Evolutionary conservation across 2,329 filamentous ascomycete genomes (phyloP), one percentile per base, ranked within the genome.

Genomic region (Penicillium sp.): DNA sequence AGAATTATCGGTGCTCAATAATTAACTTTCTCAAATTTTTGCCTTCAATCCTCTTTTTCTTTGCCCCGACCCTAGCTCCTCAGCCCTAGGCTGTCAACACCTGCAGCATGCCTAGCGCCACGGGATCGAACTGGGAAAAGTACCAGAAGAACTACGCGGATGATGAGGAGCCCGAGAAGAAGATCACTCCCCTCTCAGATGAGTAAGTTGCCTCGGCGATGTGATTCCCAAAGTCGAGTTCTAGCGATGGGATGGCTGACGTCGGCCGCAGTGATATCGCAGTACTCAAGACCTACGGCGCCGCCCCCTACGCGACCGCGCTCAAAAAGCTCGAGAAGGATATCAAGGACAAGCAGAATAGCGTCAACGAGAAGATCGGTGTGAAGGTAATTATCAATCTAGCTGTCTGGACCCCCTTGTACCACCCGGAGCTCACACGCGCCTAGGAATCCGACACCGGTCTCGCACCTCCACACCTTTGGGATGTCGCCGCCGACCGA

Each of bases 321-420:
- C 78, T 98, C 68, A 96, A 95, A 82, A 95, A 93, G 77, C 87
- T 98, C 56, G 93, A 98, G 76, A 95, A 97, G 74, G 88, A 96
- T 76, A 97, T 98, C 80, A 98, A 97, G 74, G 93, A 98, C 72
- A 95, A 95, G 74, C 93, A 98, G 75, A 87, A 89, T 66, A 95
- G 90, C 55, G 92, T 98, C 54, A 95, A 98, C 63, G 93, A 98
- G 77, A 98, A 98, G 82, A 97, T 98, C 63, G 93, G 83, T 64
- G 73, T 73, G 15, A 75, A 75, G 68, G 71, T 73, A 66, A 53
- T 46, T 52, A 57, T 38, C 23, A 24, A 29, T 44, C 13, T 13
- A 49, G 48, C 44, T 47, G 29, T 43, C 28, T 44, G 6, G 25
- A 24, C 31, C 31, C 47, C 42, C 27, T 49, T 52, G 49, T 53